Evolutionary conservation across 495 filamentous ascomycete species (phyloP).

Genomic region (Xylaria scruposa): DNA sequence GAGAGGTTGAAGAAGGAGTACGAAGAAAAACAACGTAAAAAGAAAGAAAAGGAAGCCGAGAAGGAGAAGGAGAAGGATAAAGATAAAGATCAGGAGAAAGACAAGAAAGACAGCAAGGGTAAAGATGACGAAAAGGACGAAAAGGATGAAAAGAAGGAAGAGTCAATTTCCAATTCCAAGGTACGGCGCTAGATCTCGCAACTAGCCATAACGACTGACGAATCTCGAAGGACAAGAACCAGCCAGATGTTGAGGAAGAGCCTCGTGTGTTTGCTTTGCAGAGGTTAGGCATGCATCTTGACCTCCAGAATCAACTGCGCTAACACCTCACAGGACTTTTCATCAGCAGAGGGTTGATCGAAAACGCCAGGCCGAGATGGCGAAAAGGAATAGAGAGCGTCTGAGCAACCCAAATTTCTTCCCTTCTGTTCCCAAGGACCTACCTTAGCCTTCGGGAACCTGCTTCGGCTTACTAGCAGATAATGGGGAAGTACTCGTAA

Average conservation of each 20-base stretch:
- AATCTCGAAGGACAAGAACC: slow-evolving; percentile 61
- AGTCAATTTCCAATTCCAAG: slow-evolving; percentile 26
- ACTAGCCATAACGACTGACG: slow-evolving; percentile 24
- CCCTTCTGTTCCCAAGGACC: slow-evolving; percentile 78
- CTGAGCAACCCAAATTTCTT: slow-evolving; percentile 80
- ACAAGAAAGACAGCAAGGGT: slow-evolving; percentile 51
- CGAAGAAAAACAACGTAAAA: slow-evolving; percentile 72
- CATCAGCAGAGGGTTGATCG: slow-evolving; percentile 84
- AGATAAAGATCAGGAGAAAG: slow-evolving; percentile 61
- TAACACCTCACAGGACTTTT: slow-evolving; percentile 68
- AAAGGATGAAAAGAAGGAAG: slow-evolving; percentile 43
- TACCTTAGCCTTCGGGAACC: slow-evolving; percentile 51
- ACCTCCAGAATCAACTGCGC: slow-evolving; percentile 9
- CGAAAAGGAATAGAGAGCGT: slow-evolving; percentile 81
- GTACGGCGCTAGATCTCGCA: slow-evolving; percentile 37
- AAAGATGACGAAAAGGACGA: slow-evolving; percentile 49
- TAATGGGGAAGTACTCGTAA: background rate
- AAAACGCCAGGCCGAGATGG: slow-evolving; percentile 77
- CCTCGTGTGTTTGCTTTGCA: slow-evolving; percentile 87
- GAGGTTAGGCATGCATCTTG: slow-evolving; percentile 62
- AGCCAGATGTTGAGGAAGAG: slow-evolving; percentile 58
- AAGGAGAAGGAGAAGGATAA: slow-evolving; percentile 58
- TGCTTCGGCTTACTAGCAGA: background rate
- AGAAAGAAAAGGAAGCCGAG: slow-evolving; percentile 61
- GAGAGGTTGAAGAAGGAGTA: slow-evolving; percentile 79